Evolutionary conservation across 2,329 filamentous ascomycete species (phyloP).

Genomic region (Elsinoe perseae): DNA sequence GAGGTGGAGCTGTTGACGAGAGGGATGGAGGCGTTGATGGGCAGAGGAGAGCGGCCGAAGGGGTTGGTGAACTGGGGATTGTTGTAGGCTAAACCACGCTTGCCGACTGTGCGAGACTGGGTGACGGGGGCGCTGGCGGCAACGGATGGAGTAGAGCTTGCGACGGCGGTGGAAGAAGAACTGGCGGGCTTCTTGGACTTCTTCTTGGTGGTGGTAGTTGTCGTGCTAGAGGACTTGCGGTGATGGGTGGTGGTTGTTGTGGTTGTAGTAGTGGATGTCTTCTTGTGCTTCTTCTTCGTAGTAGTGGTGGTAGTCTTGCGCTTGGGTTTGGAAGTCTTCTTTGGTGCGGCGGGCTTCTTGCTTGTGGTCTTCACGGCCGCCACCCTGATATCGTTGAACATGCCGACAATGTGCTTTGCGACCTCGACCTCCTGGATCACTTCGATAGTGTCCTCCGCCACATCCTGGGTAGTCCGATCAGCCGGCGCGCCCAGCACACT

Average conservation of each 20-base stretch:
- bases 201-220: neutral
- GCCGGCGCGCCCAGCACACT: neutral
- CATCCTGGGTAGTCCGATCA: slow-evolving; percentile 2
- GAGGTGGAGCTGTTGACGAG: slow-evolving; percentile 33
- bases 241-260: neutral
- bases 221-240: neutral
- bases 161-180: neutral
- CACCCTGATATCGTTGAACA: slow-evolving; percentile 30
- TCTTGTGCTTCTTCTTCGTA: neutral
- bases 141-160: neutral
- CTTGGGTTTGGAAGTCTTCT: slow-evolving; percentile 20
- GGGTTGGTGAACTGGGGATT: slow-evolving; percentile 30
- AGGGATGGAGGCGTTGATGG: slow-evolving; percentile 51
- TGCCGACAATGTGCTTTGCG: neutral
- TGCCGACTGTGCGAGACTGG: slow-evolving; percentile 27
- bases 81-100: slow-evolving; percentile 62
- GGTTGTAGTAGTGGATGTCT: neutral
- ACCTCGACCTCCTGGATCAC: neutral
- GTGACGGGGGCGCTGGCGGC: neutral
- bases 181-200: neutral
- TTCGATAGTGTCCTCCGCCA: neutral
- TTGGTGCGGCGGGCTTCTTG: slow-evolving; percentile 37
- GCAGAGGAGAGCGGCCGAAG: slow-evolving; percentile 53
- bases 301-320: slow-evolving; percentile 4
- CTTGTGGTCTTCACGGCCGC: slow-evolving; percentile 29